Conservation (phyloP, 2,329 filamentous ascomycete genomes). For the Epichloe hybrida region DNA sequence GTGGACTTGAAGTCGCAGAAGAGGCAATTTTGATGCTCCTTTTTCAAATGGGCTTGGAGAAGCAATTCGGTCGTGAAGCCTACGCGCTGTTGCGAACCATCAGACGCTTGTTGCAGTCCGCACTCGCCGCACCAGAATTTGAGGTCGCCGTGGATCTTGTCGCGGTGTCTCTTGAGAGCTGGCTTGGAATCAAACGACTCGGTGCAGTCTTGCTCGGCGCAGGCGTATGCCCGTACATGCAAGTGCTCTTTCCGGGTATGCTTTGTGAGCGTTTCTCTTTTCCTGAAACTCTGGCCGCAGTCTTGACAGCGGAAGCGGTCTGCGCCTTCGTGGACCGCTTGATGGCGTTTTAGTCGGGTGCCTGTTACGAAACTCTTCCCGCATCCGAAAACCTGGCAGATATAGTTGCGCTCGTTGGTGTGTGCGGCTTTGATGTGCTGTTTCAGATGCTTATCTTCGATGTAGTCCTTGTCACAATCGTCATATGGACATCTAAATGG, state of each 20-base stretch:
- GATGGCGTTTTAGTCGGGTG: slow-evolving; percentile 63
- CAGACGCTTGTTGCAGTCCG: slow-evolving; percentile 23
- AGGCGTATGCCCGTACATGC: slow-evolving; percentile 56
- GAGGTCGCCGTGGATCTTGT: slow-evolving; percentile 53
- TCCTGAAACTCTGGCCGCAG: slow-evolving; percentile 71
- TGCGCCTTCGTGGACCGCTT: slow-evolving; percentile 59
- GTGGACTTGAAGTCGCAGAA: slow-evolving; percentile 59
- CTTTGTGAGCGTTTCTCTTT: slow-evolving; percentile 71
- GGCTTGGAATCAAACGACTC: slow-evolving; percentile 61
- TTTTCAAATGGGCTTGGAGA: slow-evolving; percentile 59
- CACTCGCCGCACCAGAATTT: slow-evolving; percentile 73
- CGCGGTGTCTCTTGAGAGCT: slow-evolving; percentile 57
- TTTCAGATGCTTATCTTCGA: slow-evolving; percentile 73
- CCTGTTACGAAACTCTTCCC: slow-evolving; percentile 71
- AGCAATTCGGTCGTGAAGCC: slow-evolving; percentile 61
- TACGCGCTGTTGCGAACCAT: slow-evolving; percentile 27
- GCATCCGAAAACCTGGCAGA: slow-evolving; percentile 60
- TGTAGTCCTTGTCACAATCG: slow-evolving; percentile 70
- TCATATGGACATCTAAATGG: slow-evolving; percentile 59
- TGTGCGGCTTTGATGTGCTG: slow-evolving; percentile 78
- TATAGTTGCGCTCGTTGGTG: slow-evolving; percentile 53
- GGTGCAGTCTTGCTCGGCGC: slow-evolving; percentile 46
- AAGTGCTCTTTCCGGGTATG: slow-evolving; percentile 71
- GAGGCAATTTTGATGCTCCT: slow-evolving; percentile 60
- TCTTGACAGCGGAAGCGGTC: slow-evolving; percentile 63